Percentiles rank a stretch among this genome's conserved stretches.
Evolutionary conservation across 495 filamentous ascomycete genomes (phyloP).

Genomic region (Penicillium parvum): DNA sequence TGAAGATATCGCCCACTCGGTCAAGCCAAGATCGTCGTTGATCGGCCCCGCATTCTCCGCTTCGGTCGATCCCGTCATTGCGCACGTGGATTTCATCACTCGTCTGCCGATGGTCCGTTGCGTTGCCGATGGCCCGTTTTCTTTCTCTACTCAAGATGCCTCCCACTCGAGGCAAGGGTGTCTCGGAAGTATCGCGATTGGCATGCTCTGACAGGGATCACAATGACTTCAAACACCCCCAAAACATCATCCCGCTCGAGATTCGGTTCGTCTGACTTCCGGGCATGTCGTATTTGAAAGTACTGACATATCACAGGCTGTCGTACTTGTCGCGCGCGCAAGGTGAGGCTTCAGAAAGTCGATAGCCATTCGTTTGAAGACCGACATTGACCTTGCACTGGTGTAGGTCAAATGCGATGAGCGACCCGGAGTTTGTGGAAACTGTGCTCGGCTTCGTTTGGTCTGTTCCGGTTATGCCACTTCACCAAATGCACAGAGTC

Average conservation of each 20-base stretch:
- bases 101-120: slow-evolving; percentile 8
- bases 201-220: neutral
- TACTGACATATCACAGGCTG: slow-evolving; percentile 12
- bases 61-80: slow-evolving; percentile 16
- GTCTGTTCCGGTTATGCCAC: slow-evolving; percentile 21
- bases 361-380: neutral
- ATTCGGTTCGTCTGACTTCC: slow-evolving; percentile 15
- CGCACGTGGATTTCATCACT: slow-evolving; percentile 12
- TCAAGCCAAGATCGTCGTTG: too few species aligned
- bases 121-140: slow-evolving; percentile 10
- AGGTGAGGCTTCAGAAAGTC: slow-evolving; percentile 9
- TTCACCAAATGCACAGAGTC: slow-evolving; percentile 3
- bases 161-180: neutral
- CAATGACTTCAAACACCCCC: slow-evolving; percentile 2
- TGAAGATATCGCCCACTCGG: too few species aligned
- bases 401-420: slow-evolving; percentile 31
- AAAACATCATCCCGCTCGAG: slow-evolving; percentile 19
- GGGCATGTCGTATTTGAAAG: neutral
- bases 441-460: slow-evolving; percentile 24
- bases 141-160: neutral
- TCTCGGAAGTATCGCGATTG: neutral
- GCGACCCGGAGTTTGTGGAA: slow-evolving; percentile 22
- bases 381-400: neutral
- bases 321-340: slow-evolving; percentile 27
- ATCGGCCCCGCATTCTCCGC: slow-evolving; percentile 23